A percentile compares a stretch with the other conserved stretches of the same genome.
Conservation (phyloP, 2,329 filamentous ascomycete genomes). For the Aspergillus pseudoglaucus region DNA sequence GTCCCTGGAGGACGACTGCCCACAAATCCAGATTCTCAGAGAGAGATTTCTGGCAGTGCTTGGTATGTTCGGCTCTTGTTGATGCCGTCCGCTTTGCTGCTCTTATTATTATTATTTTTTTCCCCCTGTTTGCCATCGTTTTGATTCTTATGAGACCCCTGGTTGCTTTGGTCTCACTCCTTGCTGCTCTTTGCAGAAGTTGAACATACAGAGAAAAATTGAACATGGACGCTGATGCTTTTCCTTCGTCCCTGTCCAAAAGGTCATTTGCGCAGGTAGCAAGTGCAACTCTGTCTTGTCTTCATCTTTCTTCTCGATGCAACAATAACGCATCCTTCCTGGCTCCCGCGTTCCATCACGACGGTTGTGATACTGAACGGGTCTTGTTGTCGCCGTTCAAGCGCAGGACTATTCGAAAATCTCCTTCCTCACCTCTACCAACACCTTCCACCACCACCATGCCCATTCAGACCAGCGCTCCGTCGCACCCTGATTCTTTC, state of each 20-base stretch:
- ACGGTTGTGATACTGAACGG: slow-evolving; percentile 22
- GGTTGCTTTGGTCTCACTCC: slow-evolving; percentile 19
- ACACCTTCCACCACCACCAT: slow-evolving; percentile 18
- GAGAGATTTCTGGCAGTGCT: slow-evolving; percentile 13
- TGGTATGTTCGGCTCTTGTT: slow-evolving; percentile 17
- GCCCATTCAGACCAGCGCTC: slow-evolving; percentile 36
- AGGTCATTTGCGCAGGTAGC: slow-evolving; percentile 38
- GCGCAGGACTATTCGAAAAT: slow-evolving; percentile 19
- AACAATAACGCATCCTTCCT: slow-evolving; percentile 16
- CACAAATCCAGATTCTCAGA: slow-evolving; percentile 14
- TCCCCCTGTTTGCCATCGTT: slow-evolving; percentile 7
- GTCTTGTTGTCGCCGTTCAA: slow-evolving; percentile 19
- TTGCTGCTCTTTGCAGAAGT: slow-evolving; percentile 15
- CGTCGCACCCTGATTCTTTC: slow-evolving; percentile 40
- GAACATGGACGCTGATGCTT: slow-evolving; percentile 23
- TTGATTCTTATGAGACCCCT: slow-evolving; percentile 6
- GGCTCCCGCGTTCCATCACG: slow-evolving; percentile 16
- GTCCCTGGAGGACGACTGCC: slow-evolving; percentile 37
- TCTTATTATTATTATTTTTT: slow-evolving; percentile 1
- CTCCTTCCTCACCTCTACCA: neutral
- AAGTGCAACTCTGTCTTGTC: slow-evolving; percentile 24
- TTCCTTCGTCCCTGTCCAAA: slow-evolving; percentile 19
- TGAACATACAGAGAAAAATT: neutral
- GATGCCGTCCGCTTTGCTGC: slow-evolving; percentile 1
- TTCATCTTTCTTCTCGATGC: slow-evolving; percentile 23